These are phyloP conservation scores for Suillus discolor DNA, from an alignment of 768 basidiomycete genomes.

Conservation along the genomic window DNA sequence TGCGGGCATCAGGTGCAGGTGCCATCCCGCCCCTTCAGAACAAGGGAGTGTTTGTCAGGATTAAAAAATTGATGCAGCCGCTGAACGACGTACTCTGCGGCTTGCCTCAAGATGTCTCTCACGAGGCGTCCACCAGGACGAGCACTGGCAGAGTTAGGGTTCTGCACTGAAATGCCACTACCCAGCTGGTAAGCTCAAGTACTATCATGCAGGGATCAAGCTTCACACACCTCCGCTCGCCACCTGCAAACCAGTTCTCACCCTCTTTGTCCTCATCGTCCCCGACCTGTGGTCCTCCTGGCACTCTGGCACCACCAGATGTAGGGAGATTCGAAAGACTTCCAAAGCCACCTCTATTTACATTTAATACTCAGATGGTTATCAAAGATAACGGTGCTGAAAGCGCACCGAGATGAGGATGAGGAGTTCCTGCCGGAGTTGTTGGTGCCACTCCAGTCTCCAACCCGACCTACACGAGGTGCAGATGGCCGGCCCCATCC, in stretches of 20 bases:
- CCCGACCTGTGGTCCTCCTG: slow-evolving; percentile 34
- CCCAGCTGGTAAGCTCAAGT: background rate
- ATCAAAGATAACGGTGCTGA: background rate
- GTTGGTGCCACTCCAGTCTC: slow-evolving; percentile 45
- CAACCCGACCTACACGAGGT: slow-evolving; percentile 54
- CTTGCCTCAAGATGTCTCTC: slow-evolving; percentile 75
- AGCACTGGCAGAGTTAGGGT: slow-evolving; percentile 56
- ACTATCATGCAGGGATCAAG: background rate
- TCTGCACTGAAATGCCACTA: slow-evolving; percentile 89
- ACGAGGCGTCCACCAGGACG: slow-evolving; percentile 63
- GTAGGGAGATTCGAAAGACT: slow-evolving; percentile 36
- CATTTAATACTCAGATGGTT: background rate
- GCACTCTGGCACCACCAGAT: slow-evolving; percentile 19
- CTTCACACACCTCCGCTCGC: slow-evolving; percentile 75
- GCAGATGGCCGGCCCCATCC: slow-evolving; percentile 44
- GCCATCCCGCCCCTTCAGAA: slow-evolving; percentile 1
- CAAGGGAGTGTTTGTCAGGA: background rate
- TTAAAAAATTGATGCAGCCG: background rate
- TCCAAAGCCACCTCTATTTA: slow-evolving; percentile 29
- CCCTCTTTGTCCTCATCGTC: slow-evolving; percentile 52
- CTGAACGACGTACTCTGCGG: slow-evolving; percentile 63
- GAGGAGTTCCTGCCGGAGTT: slow-evolving; percentile 26
- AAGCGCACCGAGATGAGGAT: slow-evolving; percentile 18
- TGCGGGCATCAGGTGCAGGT: slow-evolving; percentile 27
- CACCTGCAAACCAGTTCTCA: slow-evolving; percentile 90